These are phyloP conservation scores for Gracilaria caudata DNA, from an alignment of 23 red algal genomes.

Conservation along the genomic window DNA sequence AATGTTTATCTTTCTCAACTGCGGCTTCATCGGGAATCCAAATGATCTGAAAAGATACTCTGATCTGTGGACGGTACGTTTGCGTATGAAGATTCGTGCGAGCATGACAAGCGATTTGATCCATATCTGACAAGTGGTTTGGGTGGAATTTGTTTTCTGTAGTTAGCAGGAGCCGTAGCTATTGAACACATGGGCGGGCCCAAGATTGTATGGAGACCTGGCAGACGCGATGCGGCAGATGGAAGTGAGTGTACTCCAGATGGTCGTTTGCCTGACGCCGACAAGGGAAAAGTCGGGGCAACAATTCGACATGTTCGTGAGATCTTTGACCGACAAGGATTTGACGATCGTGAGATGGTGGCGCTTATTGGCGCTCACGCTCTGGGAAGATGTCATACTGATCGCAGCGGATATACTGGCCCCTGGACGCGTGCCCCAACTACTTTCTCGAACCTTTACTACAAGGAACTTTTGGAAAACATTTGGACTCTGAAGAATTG, in stretches of 20 bases:
- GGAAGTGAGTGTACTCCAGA: slow-evolving; percentile 70
- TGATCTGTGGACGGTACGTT: slow-evolving; percentile 68
- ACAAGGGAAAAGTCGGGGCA: slow-evolving; percentile 63
- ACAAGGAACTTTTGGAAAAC: slow-evolving; percentile 78
- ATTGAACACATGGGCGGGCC: slow-evolving; percentile 91
- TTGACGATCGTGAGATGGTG: slow-evolving; percentile 89
- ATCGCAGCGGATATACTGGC: slow-evolving; percentile 71
- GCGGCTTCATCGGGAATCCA: neutral
- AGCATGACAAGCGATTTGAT: neutral
- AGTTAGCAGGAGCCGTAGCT: slow-evolving; percentile 80
- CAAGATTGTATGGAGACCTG: slow-evolving; percentile 78
- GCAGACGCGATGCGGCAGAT: slow-evolving; percentile 71
- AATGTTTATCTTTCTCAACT: neutral
- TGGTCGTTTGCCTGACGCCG: slow-evolving; percentile 74
- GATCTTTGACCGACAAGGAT: slow-evolving; percentile 86
- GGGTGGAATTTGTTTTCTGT: neutral
- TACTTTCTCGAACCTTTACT: slow-evolving; percentile 85
- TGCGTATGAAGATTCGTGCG: neutral
- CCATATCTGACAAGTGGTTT: neutral
- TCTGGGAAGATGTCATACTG: slow-evolving; percentile 80
- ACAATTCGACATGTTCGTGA: slow-evolving; percentile 74
- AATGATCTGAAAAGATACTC: slow-evolving; percentile 32
- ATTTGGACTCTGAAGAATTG: slow-evolving; percentile 65
- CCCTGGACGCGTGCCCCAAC: slow-evolving; percentile 73
- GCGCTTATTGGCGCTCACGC: slow-evolving; percentile 84